These are phyloP conservation scores for Aspergillus ochraceoroseus DNA, from an alignment of 2,329 filamentous ascomycete genomes.

Conservation along the genomic window DNA sequence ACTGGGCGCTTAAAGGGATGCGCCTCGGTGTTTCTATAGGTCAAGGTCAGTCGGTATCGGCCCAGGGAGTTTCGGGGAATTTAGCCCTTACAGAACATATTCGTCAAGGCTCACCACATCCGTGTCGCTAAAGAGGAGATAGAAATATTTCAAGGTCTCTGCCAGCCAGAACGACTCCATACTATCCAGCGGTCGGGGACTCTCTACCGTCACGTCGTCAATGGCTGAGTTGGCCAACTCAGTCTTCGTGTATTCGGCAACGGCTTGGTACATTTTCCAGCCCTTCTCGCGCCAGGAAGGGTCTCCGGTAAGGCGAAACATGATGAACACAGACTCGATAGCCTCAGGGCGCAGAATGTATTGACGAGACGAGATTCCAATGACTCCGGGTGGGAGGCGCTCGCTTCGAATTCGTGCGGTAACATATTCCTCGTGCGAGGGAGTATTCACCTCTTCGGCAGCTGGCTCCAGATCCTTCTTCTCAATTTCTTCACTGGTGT, in stretches of 20 bases:
- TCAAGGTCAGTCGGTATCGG: neutral
- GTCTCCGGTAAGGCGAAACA: constrained; percentile 69
- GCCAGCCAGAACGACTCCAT: constrained; percentile 73
- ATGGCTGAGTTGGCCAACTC: constrained; percentile 61
- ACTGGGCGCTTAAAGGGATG: constrained; percentile 27
- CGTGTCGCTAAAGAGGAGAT: constrained; percentile 45
- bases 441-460: constrained; percentile 3
- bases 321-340: constrained; percentile 73
- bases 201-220: constrained; percentile 57
- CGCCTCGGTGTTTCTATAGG: constrained; percentile 24
- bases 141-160: constrained; percentile 48
- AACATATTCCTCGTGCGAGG: constrained; percentile 41
- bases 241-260: constrained; percentile 58
- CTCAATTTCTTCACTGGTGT: constrained; percentile 6
- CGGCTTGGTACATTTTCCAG: constrained; percentile 67
- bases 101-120: constrained; percentile 44
- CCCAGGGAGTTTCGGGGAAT: neutral
- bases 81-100: constrained; percentile 43
- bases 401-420: constrained; percentile 40
- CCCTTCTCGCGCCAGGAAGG: constrained; percentile 61
- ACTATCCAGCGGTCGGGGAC: constrained; percentile 49
- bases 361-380: constrained; percentile 34
- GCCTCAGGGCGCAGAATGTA: constrained; percentile 60
- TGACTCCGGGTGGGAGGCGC: constrained; percentile 43
- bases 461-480: neutral